These are phyloP conservation scores for Exophiala sp. DNA, from an alignment of 2,329 filamentous ascomycete genomes.

Conservation along the genomic window DNA sequence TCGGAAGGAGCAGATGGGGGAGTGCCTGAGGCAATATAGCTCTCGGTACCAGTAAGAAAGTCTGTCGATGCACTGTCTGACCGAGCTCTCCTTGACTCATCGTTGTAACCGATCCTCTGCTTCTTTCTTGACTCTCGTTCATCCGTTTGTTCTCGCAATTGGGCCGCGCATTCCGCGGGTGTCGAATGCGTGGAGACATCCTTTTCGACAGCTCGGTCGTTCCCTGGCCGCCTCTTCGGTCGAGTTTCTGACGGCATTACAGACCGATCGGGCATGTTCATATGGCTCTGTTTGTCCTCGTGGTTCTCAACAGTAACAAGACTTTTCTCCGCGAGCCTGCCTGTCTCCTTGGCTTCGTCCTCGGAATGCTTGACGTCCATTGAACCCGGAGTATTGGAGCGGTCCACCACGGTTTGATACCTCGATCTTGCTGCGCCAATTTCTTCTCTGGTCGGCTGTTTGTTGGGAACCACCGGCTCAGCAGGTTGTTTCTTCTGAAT, in stretches of 20 bases:
- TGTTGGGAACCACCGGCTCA: not conserved
- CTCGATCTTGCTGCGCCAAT: constrained; percentile 11
- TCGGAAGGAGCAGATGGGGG: not conserved
- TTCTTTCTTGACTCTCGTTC: not conserved
- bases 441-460: constrained; percentile 2
- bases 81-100: not conserved
- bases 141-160: not conserved
- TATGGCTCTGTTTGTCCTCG: not conserved
- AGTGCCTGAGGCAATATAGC: not conserved
- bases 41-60: constrained; percentile 11
- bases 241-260: not conserved
- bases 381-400: not conserved
- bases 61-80: constrained; percentile 11
- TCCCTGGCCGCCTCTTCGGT: not conserved
- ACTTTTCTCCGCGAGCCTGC: too few relatives aligned
- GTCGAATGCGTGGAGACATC: not conserved
- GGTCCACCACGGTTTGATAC: not conserved
- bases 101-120: not conserved
- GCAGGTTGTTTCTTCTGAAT: constrained; percentile 9
- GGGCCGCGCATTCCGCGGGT: not conserved
- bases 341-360: too few relatives aligned
- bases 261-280: not conserved
- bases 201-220: not conserved
- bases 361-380: too few relatives aligned
- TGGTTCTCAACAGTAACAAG: not conserved